These are phyloP conservation scores for Poa pratensis DNA, from an alignment of 176 grass and related monocot species.

Conservation along the genomic window DNA sequence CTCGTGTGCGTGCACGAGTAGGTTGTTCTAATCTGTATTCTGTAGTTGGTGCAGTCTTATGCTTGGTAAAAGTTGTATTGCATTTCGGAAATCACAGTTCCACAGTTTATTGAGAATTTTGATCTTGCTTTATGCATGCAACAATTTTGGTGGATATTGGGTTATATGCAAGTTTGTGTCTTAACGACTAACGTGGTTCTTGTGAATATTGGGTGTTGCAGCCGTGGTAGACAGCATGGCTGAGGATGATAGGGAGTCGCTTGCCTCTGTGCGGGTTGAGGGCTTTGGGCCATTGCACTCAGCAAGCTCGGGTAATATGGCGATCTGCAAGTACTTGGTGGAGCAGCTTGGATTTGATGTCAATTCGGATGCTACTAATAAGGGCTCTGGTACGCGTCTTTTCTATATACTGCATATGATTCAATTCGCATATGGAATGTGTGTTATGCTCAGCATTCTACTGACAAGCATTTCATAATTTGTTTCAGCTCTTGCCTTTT, in stretches of 20 bases:
- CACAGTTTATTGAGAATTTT: not conserved
- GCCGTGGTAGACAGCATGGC: conserved; percentile 36
- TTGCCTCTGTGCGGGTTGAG: conserved; percentile 12
- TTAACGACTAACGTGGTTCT: not conserved
- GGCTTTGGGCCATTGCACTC: conserved; percentile 23
- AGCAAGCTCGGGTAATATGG: conserved; percentile 21
- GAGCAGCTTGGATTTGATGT: conserved; percentile 39
- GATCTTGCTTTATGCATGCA: not conserved
- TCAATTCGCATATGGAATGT: not conserved
- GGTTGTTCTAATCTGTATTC: not conserved
- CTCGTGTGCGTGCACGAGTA: not conserved
- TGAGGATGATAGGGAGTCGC: conserved; percentile 12
- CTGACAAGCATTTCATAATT: not conserved
- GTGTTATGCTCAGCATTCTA: not conserved
- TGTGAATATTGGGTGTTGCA: not conserved
- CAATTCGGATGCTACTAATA: not conserved
- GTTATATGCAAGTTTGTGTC: not conserved
- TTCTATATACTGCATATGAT: not conserved
- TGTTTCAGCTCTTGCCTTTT: not conserved
- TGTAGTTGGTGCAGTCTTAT: not conserved
- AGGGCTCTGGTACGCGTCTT: not conserved
- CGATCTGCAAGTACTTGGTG: conserved; percentile 47
- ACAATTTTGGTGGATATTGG: not conserved
- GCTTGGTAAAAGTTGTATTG: not conserved
- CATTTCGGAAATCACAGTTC: not conserved